Evolutionary conservation across 108 stramenopile species (phyloP).

Genomic region (Nitzschia sp.): DNA sequence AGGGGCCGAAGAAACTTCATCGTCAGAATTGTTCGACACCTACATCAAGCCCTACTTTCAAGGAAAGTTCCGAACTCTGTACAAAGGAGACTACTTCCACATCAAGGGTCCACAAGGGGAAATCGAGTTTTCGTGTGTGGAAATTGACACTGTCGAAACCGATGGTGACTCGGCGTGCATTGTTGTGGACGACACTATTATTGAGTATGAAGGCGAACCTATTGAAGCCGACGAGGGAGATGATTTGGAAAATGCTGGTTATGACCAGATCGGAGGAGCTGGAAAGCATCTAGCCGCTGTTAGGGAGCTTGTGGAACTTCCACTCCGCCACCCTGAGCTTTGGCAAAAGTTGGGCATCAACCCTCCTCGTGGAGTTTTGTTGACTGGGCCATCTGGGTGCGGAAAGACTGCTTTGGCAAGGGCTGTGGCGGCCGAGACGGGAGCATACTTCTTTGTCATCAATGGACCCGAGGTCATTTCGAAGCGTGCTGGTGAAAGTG

Average conservation of each 20-base stretch:
- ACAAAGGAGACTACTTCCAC: slow-evolving; percentile 73
- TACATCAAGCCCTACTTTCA: slow-evolving; percentile 88
- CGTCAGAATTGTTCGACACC: slow-evolving; percentile 67
- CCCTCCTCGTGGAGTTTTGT: slow-evolving; percentile 93
- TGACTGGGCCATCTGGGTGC: slow-evolving; percentile 96
- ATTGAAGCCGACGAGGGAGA: slow-evolving; percentile 73
- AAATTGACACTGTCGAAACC: slow-evolving; percentile 83
- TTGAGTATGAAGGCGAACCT: slow-evolving; percentile 82
- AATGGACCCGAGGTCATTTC: slow-evolving; percentile 98
- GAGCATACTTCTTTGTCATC: slow-evolving; percentile 94
- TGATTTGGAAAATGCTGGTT: slow-evolving; percentile 93
- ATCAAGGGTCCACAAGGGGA: slow-evolving; percentile 72
- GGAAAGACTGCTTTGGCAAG: slow-evolving; percentile 97
- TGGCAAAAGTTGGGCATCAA: slow-evolving; percentile 93
- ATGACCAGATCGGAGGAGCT: slow-evolving; percentile 97
- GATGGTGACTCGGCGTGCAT: slow-evolving; percentile 82
- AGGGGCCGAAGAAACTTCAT: slow-evolving; percentile 42
- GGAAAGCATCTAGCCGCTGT: slow-evolving; percentile 93
- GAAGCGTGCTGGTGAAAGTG: slow-evolving; percentile 93
- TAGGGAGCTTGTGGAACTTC: slow-evolving; percentile 95
- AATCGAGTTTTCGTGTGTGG: slow-evolving; percentile 79
- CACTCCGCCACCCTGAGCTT: slow-evolving; percentile 94
- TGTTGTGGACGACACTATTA: slow-evolving; percentile 83
- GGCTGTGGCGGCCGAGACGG: slow-evolving; percentile 95
- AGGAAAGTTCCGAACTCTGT: slow-evolving; percentile 75